Evolutionary conservation across 176 grass and related monocot genomes (phyloP).

Genomic region (Cenchrus purpureus): DNA sequence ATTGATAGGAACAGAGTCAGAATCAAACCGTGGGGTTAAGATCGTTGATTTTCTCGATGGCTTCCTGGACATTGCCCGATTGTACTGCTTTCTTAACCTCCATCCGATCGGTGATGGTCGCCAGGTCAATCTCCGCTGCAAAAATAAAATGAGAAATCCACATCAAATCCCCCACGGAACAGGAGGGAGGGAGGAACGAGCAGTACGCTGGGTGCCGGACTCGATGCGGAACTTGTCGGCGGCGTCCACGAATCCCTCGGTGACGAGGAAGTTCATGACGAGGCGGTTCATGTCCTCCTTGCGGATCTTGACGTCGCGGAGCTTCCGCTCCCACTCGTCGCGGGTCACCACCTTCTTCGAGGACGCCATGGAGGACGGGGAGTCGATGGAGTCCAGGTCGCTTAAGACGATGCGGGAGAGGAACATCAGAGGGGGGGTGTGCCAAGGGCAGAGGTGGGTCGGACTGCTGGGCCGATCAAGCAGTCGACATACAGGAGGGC

Average conservation of each 20-base stretch:
- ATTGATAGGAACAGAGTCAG: conserved; percentile 6
- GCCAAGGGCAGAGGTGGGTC: neutral
- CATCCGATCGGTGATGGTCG: conserved; percentile 91
- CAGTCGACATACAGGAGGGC: conserved; percentile 37
- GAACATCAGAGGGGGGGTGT: conserved; percentile 63
- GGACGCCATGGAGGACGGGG: conserved; percentile 55
- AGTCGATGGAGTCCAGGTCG: conserved; percentile 56
- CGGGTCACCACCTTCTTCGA: conserved; percentile 89
- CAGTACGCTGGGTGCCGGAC: conserved; percentile 87
- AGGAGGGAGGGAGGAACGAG: neutral
- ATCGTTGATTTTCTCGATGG: conserved; percentile 97
- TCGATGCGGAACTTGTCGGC: conserved; percentile 94
- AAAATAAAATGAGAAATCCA: conserved; percentile 5
- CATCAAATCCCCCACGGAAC: neutral
- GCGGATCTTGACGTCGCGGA: conserved; percentile 89
- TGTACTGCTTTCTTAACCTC: conserved; percentile 88
- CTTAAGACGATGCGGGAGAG: conserved; percentile 65
- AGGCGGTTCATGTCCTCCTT: conserved; percentile 96
- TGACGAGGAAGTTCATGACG: conserved; percentile 95
- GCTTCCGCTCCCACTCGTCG: conserved; percentile 95
- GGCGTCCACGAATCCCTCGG: conserved; percentile 89
- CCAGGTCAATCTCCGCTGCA: conserved; percentile 92
- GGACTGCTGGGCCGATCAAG: conserved; percentile 31
- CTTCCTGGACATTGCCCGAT: conserved; percentile 95
- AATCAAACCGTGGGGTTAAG: conserved; percentile 84